Evolutionary conservation across 768 basidiomycete species (phyloP).

Genomic region (Xerocomellus amylosporus): DNA sequence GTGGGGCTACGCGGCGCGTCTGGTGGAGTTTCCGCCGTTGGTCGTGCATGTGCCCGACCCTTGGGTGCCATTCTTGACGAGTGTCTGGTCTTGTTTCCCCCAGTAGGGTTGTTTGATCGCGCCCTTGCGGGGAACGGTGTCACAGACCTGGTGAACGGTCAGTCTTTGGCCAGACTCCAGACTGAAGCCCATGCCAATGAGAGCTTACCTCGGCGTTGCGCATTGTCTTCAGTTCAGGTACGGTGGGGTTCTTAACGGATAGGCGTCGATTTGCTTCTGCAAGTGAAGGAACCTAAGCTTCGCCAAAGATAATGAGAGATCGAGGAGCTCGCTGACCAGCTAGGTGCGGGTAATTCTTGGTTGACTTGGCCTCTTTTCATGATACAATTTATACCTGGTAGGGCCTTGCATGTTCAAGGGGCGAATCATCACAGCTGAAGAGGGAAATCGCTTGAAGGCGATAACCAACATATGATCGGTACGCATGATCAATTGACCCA

Average conservation of each 20-base stretch:
- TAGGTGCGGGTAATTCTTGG: neutral
- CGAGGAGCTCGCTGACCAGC: conserved; percentile 9
- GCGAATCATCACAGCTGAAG: neutral
- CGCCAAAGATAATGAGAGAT: neutral
- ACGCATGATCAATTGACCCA: neutral
- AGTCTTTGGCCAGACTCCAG: neutral
- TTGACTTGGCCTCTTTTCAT: neutral
- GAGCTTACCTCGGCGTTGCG: conserved; percentile 5
- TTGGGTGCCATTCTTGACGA: neutral
- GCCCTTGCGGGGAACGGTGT: neutral
- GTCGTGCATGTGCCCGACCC: neutral
- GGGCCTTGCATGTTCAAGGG: neutral
- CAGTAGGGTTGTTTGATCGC: conserved; percentile 17
- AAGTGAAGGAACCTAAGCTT: neutral
- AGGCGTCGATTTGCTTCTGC: conserved; percentile 1
- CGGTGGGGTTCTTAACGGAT: neutral
- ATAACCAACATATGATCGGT: neutral
- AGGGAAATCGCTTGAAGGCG: neutral
- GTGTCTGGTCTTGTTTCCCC: neutral
- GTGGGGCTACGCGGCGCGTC: neutral
- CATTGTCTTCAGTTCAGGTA: conserved; percentile 6
- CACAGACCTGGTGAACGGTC: conserved; percentile 6
- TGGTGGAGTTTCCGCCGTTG: neutral
- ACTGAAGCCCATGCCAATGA: neutral
- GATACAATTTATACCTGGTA: conserved; percentile 16